Evolutionary conservation across 1,284 basidiomycete species (phyloP).

Genomic region (Meira nashicola): DNA sequence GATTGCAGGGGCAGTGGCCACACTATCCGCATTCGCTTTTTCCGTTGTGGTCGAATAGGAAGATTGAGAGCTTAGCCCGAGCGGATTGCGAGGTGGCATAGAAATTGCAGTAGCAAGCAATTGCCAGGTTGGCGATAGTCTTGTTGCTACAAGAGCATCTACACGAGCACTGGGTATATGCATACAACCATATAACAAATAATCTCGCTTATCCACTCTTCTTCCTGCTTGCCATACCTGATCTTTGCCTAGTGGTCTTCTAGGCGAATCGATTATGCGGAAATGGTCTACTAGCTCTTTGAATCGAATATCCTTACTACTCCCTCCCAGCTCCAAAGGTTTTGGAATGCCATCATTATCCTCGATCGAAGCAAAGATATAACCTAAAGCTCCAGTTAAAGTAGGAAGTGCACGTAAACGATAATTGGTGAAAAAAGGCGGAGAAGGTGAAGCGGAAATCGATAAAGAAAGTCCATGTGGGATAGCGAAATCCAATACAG

Average conservation of each 20-base stretch:
- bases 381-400: conserved; percentile 84
- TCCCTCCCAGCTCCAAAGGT: conserved; percentile 54
- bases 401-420: conserved; percentile 86
- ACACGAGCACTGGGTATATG: conserved; percentile 83
- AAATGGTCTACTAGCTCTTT: conserved; percentile 67
- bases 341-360: conserved; percentile 49
- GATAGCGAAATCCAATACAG: conserved; percentile 74
- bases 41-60: background rate
- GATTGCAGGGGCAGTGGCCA: conserved; percentile 12
- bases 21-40: background rate
- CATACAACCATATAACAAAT: conserved; percentile 83
- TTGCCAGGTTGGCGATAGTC: conserved; percentile 60
- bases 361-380: conserved; percentile 67
- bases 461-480: conserved; percentile 73
- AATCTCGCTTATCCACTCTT: conserved; percentile 70
- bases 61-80: background rate
- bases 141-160: conserved; percentile 80
- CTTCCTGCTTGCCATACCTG: conserved; percentile 75
- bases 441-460: conserved; percentile 81
- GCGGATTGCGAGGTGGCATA: conserved; percentile 26
- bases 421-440: conserved; percentile 77
- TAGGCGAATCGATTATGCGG: conserved; percentile 75
- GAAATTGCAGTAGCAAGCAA: conserved; percentile 46
- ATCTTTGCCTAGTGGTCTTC: conserved; percentile 66
- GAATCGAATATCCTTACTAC: conserved; percentile 63